A percentile compares a stretch with the other conserved stretches of the same genome.
Conservation (phyloP, 78 protist species). For the Dictyostelium discoideum region dicty_2.7 NC_007090.3:124501-125000, state of each 20-base stretch:
- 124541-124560: not conserved
- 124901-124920: not conserved
- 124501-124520: not conserved
- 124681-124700: not conserved
- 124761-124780: not conserved
- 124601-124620: not conserved
- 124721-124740: not conserved
- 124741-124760: not conserved
- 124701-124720: not conserved
- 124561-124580: not conserved
- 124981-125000: no score
- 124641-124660: slow-evolving; percentile 4
- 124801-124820: no score
- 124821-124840: not conserved
- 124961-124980: no score
- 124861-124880: not conserved
- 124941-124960: not conserved
- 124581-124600: not conserved
- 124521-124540: not conserved
- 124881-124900: not conserved
- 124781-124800: not conserved
- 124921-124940: no score
- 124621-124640: not conserved
- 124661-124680: not conserved
- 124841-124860: not conserved